Conservation (phyloP, 2,329 filamentous ascomycete species). For the Aspergillus alliaceus region DNA sequence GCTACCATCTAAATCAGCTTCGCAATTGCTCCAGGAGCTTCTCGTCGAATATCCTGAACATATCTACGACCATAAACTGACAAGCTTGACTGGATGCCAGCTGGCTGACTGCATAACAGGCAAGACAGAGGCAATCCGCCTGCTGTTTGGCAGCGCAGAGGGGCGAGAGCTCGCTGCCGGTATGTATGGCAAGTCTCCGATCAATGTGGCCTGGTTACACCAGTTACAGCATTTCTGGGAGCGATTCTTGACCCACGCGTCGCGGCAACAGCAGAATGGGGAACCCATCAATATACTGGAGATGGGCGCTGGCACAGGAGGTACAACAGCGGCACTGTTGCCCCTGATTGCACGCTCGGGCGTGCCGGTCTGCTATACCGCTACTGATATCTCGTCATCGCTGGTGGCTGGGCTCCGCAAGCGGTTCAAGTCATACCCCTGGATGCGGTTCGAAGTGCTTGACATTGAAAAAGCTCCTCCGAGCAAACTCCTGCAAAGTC, state of each 20-base stretch:
- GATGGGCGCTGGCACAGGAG: conserved; percentile 19
- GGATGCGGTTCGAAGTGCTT: conserved; percentile 23
- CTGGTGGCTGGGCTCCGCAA: conserved; percentile 32
- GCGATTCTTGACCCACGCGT: conserved; percentile 4
- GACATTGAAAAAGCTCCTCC: conserved; percentile 28
- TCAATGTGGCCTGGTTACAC: conserved; percentile 30
- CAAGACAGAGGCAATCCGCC: conserved; percentile 35
- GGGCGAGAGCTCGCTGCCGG: conserved; percentile 33
- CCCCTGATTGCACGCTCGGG: conserved; percentile 21
- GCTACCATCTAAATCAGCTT: conserved; percentile 16
- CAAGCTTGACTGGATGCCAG: conserved; percentile 10
- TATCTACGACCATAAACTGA: conserved; percentile 20
- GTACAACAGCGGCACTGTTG: conserved; percentile 32
- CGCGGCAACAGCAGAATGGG: conserved; percentile 4
- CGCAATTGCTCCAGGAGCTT: conserved; percentile 26
- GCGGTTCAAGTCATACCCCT: conserved; percentile 24
- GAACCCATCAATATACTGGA: conserved; percentile 28
- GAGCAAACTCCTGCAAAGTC: conserved; percentile 10
- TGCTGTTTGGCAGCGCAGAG: conserved; percentile 39
- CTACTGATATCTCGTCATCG: conserved; percentile 37
- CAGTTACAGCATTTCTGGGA: conserved; percentile 34
- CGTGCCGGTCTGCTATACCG: conserved; percentile 36
- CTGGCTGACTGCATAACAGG: conserved; percentile 25
- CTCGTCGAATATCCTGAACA: conserved; percentile 24
- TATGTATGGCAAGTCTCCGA: conserved; percentile 36